Percentiles rank a stretch among this genome's conserved stretches.
These are phyloP conservation scores for Trichosanthes cucumerina DNA, from an alignment of 306 rosid species.

Conservation along the genomic window DNA sequence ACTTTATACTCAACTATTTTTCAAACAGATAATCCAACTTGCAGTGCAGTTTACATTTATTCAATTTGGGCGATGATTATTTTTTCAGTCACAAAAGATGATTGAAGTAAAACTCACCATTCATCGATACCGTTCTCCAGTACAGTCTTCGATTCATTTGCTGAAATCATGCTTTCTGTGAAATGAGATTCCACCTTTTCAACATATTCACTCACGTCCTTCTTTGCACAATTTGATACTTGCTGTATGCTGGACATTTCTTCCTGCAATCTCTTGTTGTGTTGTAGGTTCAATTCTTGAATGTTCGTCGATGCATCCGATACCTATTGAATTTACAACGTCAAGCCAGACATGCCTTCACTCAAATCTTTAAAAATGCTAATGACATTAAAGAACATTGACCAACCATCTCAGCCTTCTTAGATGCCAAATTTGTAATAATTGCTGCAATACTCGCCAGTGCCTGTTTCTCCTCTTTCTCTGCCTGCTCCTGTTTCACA, in stretches of 20 bases:
- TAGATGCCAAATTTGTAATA: conserved; percentile 51
- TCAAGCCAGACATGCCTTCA: conserved; percentile 1
- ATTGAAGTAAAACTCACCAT: conserved; percentile 41
- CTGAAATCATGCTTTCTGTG: conserved; percentile 37
- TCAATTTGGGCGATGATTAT: background rate
- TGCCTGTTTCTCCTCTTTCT: conserved; percentile 58
- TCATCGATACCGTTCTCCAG: conserved; percentile 46
- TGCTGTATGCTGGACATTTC: conserved; percentile 52
- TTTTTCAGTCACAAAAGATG: background rate
- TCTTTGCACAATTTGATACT: conserved; percentile 44
- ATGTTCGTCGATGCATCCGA: conserved; percentile 58
- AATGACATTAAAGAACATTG: conserved; percentile 2
- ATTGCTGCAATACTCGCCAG: conserved; percentile 51
- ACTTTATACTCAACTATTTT: background rate
- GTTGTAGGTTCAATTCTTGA: conserved; percentile 32
- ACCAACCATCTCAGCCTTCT: conserved; percentile 48
- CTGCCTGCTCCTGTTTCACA: conserved; percentile 62
- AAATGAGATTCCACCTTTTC: conserved; percentile 37
- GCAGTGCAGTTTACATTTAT: background rate
- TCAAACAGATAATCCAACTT: background rate
- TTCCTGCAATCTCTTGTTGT: conserved; percentile 35
- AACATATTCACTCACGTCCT: conserved; percentile 32
- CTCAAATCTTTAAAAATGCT: too few relatives aligned
- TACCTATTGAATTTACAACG: conserved; percentile 34
- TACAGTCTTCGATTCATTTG: conserved; percentile 24